Evolutionary conservation across 176 grass and related monocot genomes (phyloP).

Genomic region (Carex kokanica): DNA sequence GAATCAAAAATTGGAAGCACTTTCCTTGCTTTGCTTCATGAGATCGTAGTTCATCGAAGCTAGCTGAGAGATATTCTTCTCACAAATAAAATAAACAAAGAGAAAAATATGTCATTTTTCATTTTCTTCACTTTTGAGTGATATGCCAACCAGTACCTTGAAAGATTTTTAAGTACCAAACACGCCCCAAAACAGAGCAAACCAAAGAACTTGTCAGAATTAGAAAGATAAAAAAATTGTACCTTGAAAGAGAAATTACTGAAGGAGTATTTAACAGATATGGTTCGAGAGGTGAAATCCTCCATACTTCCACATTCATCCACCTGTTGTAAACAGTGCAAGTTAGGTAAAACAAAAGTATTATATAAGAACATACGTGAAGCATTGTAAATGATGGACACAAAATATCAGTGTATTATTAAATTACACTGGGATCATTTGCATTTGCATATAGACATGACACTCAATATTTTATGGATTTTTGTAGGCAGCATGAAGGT

Average conservation of each 20-base stretch:
- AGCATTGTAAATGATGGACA: neutral
- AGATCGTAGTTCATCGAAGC: conserved; percentile 95
- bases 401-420: neutral
- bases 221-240: conserved; percentile 11
- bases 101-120: conserved; percentile 13
- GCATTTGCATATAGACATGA: neutral
- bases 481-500: neutral
- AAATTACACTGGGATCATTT: neutral
- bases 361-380: neutral
- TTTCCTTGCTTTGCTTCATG: conserved; percentile 61
- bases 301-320: conserved; percentile 95
- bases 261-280: conserved; percentile 83
- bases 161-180: neutral
- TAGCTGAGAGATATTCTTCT: conserved; percentile 92
- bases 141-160: neutral
- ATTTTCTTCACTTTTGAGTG: neutral
- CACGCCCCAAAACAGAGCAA: neutral
- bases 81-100: neutral
- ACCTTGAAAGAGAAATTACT: conserved; percentile 99
- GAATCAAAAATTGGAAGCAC: conserved; percentile 57
- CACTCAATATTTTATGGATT: neutral
- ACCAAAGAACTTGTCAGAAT: conserved; percentile 1
- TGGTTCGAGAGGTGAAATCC: conserved; percentile 57
- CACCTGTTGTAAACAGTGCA: conserved; percentile 42
- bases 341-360: neutral